Evolutionary conservation across 2,329 filamentous ascomycete genomes (phyloP).

Genomic region (Aureobasidium sp.): DNA sequence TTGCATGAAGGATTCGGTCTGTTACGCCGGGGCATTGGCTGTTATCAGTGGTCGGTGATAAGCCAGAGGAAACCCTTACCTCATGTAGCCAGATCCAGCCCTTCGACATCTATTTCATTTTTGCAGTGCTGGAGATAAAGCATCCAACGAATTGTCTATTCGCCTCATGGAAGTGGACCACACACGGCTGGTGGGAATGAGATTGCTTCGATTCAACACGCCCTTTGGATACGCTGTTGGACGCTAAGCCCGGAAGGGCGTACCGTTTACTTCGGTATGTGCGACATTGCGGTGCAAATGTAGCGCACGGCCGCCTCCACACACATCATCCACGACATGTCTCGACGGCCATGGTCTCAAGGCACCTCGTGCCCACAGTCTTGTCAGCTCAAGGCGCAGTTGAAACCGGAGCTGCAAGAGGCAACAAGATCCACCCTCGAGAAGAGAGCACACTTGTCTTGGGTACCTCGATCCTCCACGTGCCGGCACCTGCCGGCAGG

Average conservation of each 20-base stretch:
- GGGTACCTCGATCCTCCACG: not conserved
- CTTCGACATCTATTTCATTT: not conserved
- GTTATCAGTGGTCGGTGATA: not conserved
- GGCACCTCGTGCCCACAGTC: not conserved
- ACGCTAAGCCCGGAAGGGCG: not conserved
- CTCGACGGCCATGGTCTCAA: not conserved
- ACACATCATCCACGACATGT: not conserved
- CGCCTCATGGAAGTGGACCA: not conserved
- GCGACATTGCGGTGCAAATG: not conserved
- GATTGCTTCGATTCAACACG: not conserved
- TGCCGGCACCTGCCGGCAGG: not conserved
- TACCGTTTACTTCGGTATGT: constrained; percentile 5
- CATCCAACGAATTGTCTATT: not conserved
- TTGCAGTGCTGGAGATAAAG: not conserved
- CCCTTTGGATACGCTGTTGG: not conserved
- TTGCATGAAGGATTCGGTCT: not conserved
- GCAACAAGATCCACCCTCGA: not conserved
- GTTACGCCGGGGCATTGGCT: not conserved
- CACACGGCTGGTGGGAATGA: not conserved
- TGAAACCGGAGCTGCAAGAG: not conserved
- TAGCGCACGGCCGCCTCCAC: not conserved
- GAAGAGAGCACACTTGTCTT: not conserved
- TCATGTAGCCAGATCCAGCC: not conserved
- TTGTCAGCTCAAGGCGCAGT: not conserved
- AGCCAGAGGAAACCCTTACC: not conserved